Conservation (phyloP, 208 protist genomes). For the Acanthamoeba culbertsoni region DNA sequence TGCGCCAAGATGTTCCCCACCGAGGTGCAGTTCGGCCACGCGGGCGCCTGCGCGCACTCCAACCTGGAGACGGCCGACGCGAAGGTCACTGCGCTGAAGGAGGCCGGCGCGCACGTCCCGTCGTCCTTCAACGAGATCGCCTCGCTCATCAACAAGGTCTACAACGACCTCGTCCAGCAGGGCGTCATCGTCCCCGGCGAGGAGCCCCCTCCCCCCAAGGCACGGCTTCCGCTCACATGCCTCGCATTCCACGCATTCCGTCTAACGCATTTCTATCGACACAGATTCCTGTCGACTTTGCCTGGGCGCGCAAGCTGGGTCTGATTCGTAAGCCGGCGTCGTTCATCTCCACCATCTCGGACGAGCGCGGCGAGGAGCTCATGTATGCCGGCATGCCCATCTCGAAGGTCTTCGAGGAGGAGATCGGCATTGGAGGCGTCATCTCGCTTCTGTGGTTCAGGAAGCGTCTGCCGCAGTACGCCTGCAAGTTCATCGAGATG, state of each 20-base stretch:
- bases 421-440: slow-evolving; percentile 84
- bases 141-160: slow-evolving; percentile 74
- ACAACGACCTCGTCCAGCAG: slow-evolving; percentile 66
- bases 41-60: slow-evolving; percentile 76
- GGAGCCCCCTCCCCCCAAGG: slow-evolving; percentile 71
- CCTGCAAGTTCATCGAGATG: slow-evolving; percentile 88
- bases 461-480: slow-evolving; percentile 82
- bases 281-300: slow-evolving; percentile 77
- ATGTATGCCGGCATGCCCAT: slow-evolving; percentile 86
- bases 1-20: slow-evolving; percentile 82
- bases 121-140: slow-evolving; percentile 80
- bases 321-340: slow-evolving; percentile 14
- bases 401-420: slow-evolving; percentile 79
- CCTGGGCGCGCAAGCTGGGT: slow-evolving; percentile 69
- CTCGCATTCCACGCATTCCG: background rate
- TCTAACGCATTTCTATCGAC: background rate
- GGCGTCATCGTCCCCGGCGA: slow-evolving; percentile 55
- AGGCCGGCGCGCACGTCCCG: slow-evolving; percentile 84
- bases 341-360: slow-evolving; percentile 43
- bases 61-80: slow-evolving; percentile 80
- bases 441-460: slow-evolving; percentile 88
- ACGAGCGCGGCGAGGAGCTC: slow-evolving; percentile 82
- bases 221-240: background rate
- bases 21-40: slow-evolving; percentile 89
- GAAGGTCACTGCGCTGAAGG: slow-evolving; percentile 83